phyloP scores from a whole-genome alignment of 139 green algal genomes.

The Nannochloris sp. region DNA sequence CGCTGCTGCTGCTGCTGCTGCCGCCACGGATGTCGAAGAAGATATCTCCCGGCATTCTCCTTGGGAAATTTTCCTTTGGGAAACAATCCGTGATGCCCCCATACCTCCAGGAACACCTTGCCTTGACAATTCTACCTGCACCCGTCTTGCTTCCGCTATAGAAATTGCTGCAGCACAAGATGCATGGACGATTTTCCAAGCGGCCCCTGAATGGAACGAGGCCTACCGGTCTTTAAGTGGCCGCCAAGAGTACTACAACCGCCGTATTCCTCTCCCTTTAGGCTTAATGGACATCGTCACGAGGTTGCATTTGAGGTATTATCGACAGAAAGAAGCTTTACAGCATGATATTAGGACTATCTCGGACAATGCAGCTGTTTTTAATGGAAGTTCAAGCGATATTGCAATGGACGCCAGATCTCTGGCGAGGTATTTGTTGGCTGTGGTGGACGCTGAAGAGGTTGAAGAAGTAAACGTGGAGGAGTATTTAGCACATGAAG shows the following conservation, averaged over 20 bases:
- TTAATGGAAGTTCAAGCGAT: conserved; percentile 31
- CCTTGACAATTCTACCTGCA: not conserved
- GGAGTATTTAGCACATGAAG: not conserved
- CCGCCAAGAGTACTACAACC: conserved; percentile 15
- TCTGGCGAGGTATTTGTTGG: conserved; percentile 13
- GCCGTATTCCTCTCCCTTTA: conserved; percentile 39
- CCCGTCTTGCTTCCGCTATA: not conserved
- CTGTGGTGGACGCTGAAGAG: not conserved
- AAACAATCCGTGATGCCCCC: not conserved
- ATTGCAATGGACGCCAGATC: conserved; percentile 12
- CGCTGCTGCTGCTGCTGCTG: not conserved
- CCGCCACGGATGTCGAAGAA: not conserved
- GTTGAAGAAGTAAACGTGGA: not conserved
- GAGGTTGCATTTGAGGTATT: conserved; percentile 35
- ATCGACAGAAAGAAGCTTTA: conserved; percentile 30
- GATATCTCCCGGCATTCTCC: conserved; percentile 16
- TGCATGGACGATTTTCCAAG: conserved; percentile 10
- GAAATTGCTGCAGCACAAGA: not conserved
- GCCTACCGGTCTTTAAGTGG: not conserved
- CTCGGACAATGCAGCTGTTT: conserved; percentile 34
- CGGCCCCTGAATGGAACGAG: conserved; percentile 6
- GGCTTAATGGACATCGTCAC: conserved; percentile 21
- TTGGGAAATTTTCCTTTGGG: conserved; percentile 35
- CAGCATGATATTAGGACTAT: conserved; percentile 32
- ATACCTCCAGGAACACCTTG: not conserved